Conservation (phyloP, 345 rosid species). For the Corymbia maculata region DNA sequence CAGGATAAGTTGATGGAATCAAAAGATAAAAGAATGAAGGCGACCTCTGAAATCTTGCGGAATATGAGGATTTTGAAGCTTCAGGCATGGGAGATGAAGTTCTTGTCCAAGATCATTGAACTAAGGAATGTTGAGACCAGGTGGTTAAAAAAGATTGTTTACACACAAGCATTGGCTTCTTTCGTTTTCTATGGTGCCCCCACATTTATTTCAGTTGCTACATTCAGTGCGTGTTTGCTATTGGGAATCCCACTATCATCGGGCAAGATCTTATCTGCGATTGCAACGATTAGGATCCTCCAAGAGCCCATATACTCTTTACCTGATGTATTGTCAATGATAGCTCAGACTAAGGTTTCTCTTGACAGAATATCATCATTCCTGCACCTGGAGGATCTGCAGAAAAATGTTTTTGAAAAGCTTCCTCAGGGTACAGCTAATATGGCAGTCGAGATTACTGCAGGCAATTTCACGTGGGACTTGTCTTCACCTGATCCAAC, state of each 20-base stretch:
- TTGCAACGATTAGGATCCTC: constrained; percentile 60
- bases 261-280: constrained; percentile 60
- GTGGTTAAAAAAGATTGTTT: constrained; percentile 47
- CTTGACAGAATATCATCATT: constrained; percentile 52
- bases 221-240: constrained; percentile 51
- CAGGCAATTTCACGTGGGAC: constrained; percentile 57
- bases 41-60: constrained; percentile 47
- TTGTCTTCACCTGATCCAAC: constrained; percentile 24
- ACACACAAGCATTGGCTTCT: constrained; percentile 30
- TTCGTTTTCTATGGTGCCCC: constrained; percentile 63
- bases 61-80: constrained; percentile 76
- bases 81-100: constrained; percentile 74
- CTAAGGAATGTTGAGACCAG: constrained; percentile 36
- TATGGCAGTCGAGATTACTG: constrained; percentile 29
- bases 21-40: constrained; percentile 55
- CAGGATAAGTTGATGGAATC: constrained; percentile 67
- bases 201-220: constrained; percentile 40
- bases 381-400: constrained; percentile 40
- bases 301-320: constrained; percentile 48
- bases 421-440: constrained; percentile 33
- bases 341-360: constrained; percentile 58
- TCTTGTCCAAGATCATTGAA: constrained; percentile 41
- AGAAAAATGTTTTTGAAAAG: constrained; percentile 32
- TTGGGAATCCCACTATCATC: constrained; percentile 47
- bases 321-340: constrained; percentile 52